Percentiles rank a stretch among this genome's conserved stretches.
phyloP scores from a whole-genome alignment of 2,329 filamentous ascomycete genomes.

The Nothopassalora personata region DNA sequence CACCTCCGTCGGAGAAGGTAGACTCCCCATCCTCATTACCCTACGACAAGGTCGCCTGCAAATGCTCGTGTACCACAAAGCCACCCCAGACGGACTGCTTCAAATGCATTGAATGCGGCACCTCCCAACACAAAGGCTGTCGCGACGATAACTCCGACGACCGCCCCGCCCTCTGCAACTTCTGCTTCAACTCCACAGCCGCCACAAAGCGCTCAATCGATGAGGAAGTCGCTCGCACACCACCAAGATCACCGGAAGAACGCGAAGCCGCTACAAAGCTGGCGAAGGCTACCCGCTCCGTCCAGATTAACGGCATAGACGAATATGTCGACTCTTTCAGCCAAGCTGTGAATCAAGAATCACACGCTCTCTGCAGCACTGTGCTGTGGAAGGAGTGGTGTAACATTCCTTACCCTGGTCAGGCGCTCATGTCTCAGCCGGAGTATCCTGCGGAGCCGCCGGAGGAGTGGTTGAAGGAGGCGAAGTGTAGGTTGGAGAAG shows the following conservation, averaged over 20 bases:
- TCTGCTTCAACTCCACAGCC: slow-evolving; percentile 1
- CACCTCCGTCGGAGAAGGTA: too few species aligned
- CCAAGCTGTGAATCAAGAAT: slow-evolving; percentile 9
- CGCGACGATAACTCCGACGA: neutral
- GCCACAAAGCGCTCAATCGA: neutral
- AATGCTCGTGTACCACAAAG: neutral
- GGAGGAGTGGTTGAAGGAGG: slow-evolving; percentile 12
- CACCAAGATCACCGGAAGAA: neutral
- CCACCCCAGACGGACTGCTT: neutral
- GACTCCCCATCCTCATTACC: neutral
- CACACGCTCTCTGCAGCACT: slow-evolving; percentile 9
- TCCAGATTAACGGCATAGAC: neutral
- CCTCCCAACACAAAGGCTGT: slow-evolving; percentile 7
- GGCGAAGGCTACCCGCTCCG: neutral
- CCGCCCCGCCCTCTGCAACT: slow-evolving; percentile 3
- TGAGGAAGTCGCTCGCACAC: neutral
- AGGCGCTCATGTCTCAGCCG: neutral
- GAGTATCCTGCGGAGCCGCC: neutral
- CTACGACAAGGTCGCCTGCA: neutral
- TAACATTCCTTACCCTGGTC: slow-evolving; percentile 3
- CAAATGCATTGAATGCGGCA: slow-evolving; percentile 3
- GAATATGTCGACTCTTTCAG: neutral
- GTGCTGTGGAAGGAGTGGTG: slow-evolving; percentile 17
- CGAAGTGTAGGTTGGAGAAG: slow-evolving; percentile 7
- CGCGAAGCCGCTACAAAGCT: neutral